These are phyloP conservation scores for Aspergillus funiculosus DNA, from an alignment of 495 filamentous ascomycete species.

Conservation along the genomic window DNA sequence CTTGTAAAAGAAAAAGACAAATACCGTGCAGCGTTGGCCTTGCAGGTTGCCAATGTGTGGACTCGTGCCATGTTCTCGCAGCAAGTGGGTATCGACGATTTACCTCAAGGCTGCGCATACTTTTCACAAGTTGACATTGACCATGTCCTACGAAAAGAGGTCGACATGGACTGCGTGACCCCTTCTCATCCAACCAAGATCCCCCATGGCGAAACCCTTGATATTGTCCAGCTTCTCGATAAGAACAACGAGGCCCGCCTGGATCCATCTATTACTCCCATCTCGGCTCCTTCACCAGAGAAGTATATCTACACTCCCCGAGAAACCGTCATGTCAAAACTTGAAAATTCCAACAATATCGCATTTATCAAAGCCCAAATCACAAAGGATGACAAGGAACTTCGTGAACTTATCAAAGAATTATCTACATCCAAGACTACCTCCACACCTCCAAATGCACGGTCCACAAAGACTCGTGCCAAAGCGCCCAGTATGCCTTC, in stretches of 20 bases:
- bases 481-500: conserved; percentile 22
- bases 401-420: conserved; percentile 66
- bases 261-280: conserved; percentile 54
- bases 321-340: conserved; percentile 69
- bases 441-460: conserved; percentile 14
- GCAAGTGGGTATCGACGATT: conserved; percentile 91
- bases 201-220: conserved; percentile 76
- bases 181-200: conserved; percentile 77
- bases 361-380: conserved; percentile 81
- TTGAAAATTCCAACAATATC: conserved; percentile 48
- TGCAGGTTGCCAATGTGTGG: conserved; percentile 94
- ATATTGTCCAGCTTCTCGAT: conserved; percentile 67
- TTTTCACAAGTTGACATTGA: conserved; percentile 96
- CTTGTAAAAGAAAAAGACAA: conserved; percentile 80
- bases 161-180: conserved; percentile 94
- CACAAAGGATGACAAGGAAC: conserved; percentile 64
- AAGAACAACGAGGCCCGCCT: conserved; percentile 60
- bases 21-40: conserved; percentile 81
- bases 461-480: conserved; percentile 17
- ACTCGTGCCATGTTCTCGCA: conserved; percentile 95
- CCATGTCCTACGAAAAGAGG: conserved; percentile 88
- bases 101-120: conserved; percentile 89
- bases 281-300: conserved; percentile 47
- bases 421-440: conserved; percentile 23
- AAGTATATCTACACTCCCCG: conserved; percentile 62